phyloP scores from a whole-genome alignment of 176 grass and related monocot species.

The Aegilops umbellulata region DNA sequence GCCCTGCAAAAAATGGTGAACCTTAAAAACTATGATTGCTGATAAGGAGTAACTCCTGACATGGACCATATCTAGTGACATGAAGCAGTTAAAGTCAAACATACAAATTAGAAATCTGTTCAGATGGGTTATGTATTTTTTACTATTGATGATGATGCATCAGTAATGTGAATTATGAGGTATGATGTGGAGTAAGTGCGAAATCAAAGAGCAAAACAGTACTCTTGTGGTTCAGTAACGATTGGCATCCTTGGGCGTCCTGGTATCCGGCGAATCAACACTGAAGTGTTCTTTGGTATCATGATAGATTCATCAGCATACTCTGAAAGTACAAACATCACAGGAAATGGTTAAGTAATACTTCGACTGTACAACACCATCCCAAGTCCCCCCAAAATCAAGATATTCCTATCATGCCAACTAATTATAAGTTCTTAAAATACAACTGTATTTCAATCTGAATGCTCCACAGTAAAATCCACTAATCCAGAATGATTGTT shows the following conservation, averaged over 20 bases:
- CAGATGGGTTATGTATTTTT: slow-evolving; percentile 11
- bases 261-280: slow-evolving; percentile 95
- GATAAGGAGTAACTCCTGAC: slow-evolving; percentile 16
- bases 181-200: slow-evolving; percentile 23
- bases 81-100: slow-evolving; percentile 24
- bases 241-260: slow-evolving; percentile 82
- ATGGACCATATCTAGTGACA: slow-evolving; percentile 3
- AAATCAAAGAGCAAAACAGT: slow-evolving; percentile 63
- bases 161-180: slow-evolving; percentile 35
- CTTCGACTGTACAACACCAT: slow-evolving; percentile 8
- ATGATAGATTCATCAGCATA: slow-evolving; percentile 89
- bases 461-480: background rate
- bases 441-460: slow-evolving; percentile 15
- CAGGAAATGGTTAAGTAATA: slow-evolving; percentile 41
- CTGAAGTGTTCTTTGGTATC: slow-evolving; percentile 97
- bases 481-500: background rate
- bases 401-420: background rate
- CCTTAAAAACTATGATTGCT: slow-evolving; percentile 21
- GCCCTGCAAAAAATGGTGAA: slow-evolving; percentile 52
- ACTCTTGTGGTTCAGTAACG: slow-evolving; percentile 79
- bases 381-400: slow-evolving; percentile 7
- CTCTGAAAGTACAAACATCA: slow-evolving; percentile 74
- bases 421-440: background rate
- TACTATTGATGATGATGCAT: background rate
- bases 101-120: slow-evolving; percentile 12